Conservation (phyloP, 2,329 filamentous ascomycete species). For the Calycina marina region DNA sequence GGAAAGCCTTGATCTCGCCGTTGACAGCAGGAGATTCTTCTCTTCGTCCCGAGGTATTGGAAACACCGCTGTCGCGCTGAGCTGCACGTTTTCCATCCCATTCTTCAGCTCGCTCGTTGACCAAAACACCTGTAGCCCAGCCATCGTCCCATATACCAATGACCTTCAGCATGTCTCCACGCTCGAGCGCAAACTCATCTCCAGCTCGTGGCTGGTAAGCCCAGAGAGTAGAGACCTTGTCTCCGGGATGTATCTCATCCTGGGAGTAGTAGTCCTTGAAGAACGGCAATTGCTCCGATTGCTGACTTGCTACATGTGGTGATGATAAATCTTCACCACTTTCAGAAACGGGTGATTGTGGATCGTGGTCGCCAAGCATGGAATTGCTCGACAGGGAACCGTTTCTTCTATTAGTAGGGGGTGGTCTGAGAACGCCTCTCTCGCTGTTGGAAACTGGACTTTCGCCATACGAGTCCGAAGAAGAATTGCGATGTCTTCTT, state of each 20-base stretch:
- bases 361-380: constrained; percentile 51
- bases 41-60: constrained; percentile 54
- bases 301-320: constrained; percentile 69
- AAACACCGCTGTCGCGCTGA: constrained; percentile 88
- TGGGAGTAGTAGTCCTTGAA: constrained; percentile 99
- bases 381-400: constrained; percentile 86
- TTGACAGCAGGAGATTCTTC: constrained; percentile 49
- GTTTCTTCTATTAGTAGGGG: constrained; percentile 50
- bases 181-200: constrained; percentile 85
- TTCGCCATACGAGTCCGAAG: constrained; percentile 48
- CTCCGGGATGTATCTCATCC: constrained; percentile 85
- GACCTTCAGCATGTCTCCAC: constrained; percentile 95
- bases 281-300: constrained; percentile 87
- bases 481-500: constrained; percentile 40
- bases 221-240: constrained; percentile 85
- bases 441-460: constrained; percentile 57
- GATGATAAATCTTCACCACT: constrained; percentile 68
- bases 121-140: constrained; percentile 85
- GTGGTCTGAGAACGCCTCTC: constrained; percentile 40
- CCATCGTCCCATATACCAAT: constrained; percentile 99
- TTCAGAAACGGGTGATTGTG: constrained; percentile 54
- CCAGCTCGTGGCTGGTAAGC: constrained; percentile 88
- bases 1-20: constrained; percentile 95
- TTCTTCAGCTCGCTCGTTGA: constrained; percentile 73
- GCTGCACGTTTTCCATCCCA: constrained; percentile 65